phyloP scores from a whole-genome alignment of 2,329 filamentous ascomycete genomes.

The Falciphora oryzae region DNA sequence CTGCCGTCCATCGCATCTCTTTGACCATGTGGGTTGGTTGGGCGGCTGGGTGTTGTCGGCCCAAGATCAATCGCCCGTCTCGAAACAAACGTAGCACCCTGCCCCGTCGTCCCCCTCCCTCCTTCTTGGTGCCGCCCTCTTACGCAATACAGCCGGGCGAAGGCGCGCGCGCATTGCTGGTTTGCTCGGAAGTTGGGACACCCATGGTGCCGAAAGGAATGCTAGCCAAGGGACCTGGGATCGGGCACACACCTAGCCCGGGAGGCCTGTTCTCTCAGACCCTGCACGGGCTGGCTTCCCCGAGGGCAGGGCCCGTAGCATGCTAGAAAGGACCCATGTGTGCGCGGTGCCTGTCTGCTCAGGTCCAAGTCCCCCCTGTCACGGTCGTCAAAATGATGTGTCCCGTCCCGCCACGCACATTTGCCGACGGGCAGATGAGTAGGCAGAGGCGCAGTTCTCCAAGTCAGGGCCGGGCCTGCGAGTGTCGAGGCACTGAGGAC shows the following conservation, averaged over 20 bases:
- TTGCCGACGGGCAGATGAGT: too few relatives aligned
- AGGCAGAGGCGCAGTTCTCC: too few relatives aligned
- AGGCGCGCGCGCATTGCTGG: background rate
- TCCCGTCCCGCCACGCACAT: background rate
- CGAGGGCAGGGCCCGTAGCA: background rate
- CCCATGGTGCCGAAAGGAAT: background rate
- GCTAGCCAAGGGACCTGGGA: background rate
- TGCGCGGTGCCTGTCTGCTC: background rate
- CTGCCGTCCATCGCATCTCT: background rate
- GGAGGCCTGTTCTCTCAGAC: background rate
- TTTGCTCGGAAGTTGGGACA: background rate
- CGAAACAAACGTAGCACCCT: too few relatives aligned
- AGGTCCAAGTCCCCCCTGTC: too few relatives aligned
- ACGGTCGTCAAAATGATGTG: background rate
- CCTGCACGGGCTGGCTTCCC: background rate
- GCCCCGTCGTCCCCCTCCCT: too few relatives aligned
- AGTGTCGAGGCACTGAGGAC: background rate
- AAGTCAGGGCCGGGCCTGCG: background rate
- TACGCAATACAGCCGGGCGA: background rate
- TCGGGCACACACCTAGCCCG: too few relatives aligned
- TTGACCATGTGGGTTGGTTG: background rate
- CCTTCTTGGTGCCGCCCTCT: background rate
- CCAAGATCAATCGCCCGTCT: background rate
- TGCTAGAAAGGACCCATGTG: background rate
- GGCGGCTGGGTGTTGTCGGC: too few relatives aligned